Percentiles rank a stretch among this genome's conserved stretches.
These are phyloP conservation scores for Cytospora piceae DNA, from an alignment of 2,329 filamentous ascomycete genomes.

Conservation along the genomic window DNA sequence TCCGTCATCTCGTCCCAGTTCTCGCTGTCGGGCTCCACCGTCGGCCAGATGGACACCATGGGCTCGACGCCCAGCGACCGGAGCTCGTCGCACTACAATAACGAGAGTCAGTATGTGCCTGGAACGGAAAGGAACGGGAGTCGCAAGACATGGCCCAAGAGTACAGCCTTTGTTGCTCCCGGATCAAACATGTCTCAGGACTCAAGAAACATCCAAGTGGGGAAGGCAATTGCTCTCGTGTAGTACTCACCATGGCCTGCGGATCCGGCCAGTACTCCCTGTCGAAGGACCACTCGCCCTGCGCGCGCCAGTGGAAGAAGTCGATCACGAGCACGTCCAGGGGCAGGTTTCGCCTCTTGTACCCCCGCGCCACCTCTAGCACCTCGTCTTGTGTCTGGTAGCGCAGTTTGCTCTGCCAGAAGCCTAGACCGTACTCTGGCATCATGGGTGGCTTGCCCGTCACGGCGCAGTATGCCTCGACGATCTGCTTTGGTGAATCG, in stretches of 20 bases:
- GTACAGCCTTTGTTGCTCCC: too few relatives aligned
- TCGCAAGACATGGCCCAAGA: too few relatives aligned
- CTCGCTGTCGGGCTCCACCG: constrained; percentile 60
- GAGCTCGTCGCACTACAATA: constrained; percentile 56
- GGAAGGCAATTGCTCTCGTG: too few relatives aligned
- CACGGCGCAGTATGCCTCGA: constrained; percentile 57
- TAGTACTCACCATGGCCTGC: constrained; percentile 52
- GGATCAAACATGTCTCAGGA: too few relatives aligned
- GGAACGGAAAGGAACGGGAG: too few relatives aligned
- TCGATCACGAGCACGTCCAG: constrained; percentile 69
- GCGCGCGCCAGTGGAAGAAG: constrained; percentile 69
- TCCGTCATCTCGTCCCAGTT: constrained; percentile 67
- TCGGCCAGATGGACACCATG: constrained; percentile 73
- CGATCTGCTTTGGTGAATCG: constrained; percentile 58
- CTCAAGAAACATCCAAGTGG: too few relatives aligned
- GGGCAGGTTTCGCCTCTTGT: constrained; percentile 57
- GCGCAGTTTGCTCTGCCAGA: constrained; percentile 70
- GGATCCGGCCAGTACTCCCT: constrained; percentile 65
- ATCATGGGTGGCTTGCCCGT: constrained; percentile 67
- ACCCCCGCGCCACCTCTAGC: constrained; percentile 62
- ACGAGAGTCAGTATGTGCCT: too few relatives aligned
- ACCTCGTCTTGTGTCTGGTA: constrained; percentile 70
- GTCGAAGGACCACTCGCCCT: constrained; percentile 72
- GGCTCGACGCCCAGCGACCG: constrained; percentile 62
- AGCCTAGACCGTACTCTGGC: constrained; percentile 70